Conservation (phyloP, 208 protist species). For the Giardia duodenalis region DNA sequence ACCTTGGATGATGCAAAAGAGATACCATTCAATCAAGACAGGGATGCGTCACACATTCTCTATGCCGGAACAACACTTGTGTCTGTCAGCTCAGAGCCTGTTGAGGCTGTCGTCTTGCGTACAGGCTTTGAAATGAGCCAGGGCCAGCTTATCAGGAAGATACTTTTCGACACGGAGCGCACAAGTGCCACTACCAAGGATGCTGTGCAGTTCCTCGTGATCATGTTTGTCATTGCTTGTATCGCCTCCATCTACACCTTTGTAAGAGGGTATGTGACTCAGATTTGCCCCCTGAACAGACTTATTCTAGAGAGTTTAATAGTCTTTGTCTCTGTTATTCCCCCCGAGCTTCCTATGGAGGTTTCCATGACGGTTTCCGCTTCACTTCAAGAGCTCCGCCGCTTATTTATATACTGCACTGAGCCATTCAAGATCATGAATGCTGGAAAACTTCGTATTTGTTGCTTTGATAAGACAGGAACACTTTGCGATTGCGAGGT, state of each 20-base stretch:
- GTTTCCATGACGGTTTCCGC: not conserved
- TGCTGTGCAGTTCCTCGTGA: not conserved
- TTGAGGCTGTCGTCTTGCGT: not conserved
- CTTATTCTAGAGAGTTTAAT: conserved; percentile 10
- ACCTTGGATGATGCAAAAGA: not conserved
- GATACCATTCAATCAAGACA: not conserved
- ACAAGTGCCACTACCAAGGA: not conserved
- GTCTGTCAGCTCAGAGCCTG: not conserved
- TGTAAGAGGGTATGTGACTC: not conserved
- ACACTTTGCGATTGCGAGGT: not conserved
- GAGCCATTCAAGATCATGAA: conserved; percentile 19
- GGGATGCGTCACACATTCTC: not conserved
- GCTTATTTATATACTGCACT: not conserved
- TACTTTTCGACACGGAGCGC: not conserved
- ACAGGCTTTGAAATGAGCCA: not conserved
- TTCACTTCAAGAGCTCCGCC: not conserved
- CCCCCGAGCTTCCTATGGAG: conserved; percentile 27
- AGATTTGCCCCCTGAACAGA: not conserved
- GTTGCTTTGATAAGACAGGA: conserved; percentile 29
- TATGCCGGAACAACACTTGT: conserved; percentile 1
- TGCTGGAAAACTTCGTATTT: not conserved
- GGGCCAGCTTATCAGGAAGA: conserved; percentile 7
- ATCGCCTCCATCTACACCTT: not conserved
- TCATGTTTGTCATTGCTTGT: conserved; percentile 13
- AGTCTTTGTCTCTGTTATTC: conserved; percentile 21